Base-by-base conservation (phyloP, 1,284 basidiomycete genomes). In the Trametes hirsuta region DNA sequence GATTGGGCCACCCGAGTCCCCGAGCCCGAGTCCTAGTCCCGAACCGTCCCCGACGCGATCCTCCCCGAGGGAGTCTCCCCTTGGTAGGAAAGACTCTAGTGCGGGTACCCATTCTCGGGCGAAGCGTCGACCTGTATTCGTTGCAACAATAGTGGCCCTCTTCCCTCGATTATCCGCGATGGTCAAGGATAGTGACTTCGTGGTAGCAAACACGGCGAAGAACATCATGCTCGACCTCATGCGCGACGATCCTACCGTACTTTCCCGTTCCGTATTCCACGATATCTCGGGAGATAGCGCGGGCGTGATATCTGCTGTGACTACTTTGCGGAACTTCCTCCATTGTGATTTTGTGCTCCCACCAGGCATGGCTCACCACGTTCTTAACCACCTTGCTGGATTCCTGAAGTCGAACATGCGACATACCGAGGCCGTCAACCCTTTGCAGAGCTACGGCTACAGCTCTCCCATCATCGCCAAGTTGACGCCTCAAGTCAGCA, bases 361-460 rank as follows among this genome's bases (percentile, higher is more conserved):
- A 2, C 90, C 89, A 1, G 80, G 83, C 0, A 80, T 88, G 74
- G 79, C 88, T 0, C 86, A 92, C 70, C 77, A 84, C 58, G 74
- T 89, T 3, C 83, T 92, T 73, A 92, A 91, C 68, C 81, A 87
- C 64, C 71, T 93, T 5, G 81, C 86, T 6, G 91, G 91, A 1
- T 88, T 85, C 63, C 72, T 93, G 62, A 92, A 90, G 69, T 76
- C 79, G 46, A 67, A 78, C 9, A 73, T 85, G n/a, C 80, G 83
- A 22, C 77, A 83, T 52, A 62, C 72, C 1, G 80, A 82, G 2
- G 69, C 72, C 8, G 65, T 70, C 3, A 76, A 84, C 47, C 70
- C 82, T 8, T 70, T 86, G 2, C 75, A 77, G 48, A 79, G 80
- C 49, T 90, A 87, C 69, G 83, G 85, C 3, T 76, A 79, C 36